A percentile compares a stretch with the other conserved stretches of the same genome.
phyloP scores from a whole-genome alignment of 305 asterid genomes.

The Salvia sclarea region DNA sequence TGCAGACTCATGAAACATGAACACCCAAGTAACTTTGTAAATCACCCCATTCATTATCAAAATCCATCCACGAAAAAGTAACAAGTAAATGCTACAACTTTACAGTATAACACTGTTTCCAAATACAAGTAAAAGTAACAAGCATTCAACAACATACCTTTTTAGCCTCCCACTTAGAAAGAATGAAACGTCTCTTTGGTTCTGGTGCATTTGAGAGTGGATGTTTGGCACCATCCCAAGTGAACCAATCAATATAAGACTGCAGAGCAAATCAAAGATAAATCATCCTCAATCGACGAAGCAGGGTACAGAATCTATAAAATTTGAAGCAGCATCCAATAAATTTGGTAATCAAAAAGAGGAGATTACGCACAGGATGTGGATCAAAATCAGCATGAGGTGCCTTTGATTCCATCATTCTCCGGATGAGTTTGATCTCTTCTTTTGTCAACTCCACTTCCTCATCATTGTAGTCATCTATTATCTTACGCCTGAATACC shows the following conservation, averaged over 20 bases:
- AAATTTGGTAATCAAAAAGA: conserved; percentile 4
- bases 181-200: conserved; percentile 96
- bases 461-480: conserved; percentile 87
- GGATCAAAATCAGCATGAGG: conserved; percentile 95
- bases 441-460: conserved; percentile 81
- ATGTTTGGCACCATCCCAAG: conserved; percentile 74
- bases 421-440: conserved; percentile 60
- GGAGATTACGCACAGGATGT: conserved; percentile 59
- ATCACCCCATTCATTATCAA: background rate
- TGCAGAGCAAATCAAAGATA: conserved; percentile 41
- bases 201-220: conserved; percentile 94
- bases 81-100: conserved; percentile 6
- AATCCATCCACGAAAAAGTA: background rate
- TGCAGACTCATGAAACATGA: background rate
- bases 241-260: conserved; percentile 87
- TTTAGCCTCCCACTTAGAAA: conserved; percentile 91
- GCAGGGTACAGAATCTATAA: conserved; percentile 1
- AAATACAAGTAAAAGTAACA: background rate
- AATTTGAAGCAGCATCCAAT: background rate
- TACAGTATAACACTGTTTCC: conserved; percentile 4
- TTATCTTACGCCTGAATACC: conserved; percentile 74
- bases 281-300: conserved; percentile 21
- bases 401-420: conserved; percentile 79
- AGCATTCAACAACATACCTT: conserved; percentile 42
- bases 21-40: background rate